Base-by-base conservation (phyloP, 2,329 filamentous ascomycete species). In the Dothistroma pini region DNA sequence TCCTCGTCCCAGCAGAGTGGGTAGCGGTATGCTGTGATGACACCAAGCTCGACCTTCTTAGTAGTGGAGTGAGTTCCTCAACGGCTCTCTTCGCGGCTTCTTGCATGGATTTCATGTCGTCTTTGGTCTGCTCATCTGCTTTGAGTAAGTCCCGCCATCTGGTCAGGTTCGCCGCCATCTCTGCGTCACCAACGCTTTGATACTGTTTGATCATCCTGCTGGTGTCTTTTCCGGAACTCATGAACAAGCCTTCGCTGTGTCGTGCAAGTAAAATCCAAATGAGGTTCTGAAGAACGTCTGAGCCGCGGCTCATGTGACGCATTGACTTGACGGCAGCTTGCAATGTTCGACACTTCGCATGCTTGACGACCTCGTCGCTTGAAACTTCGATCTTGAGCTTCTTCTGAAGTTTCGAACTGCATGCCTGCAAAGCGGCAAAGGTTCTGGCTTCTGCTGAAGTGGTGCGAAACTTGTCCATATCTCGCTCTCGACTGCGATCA, bases 191-290 rank as follows among this genome's bases (percentile, higher is more conserved):
- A 31, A 63, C 58, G 49, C 22, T 50, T 21, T 61, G 56, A 32
- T 65, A 69, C 55, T 65, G 65, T 58, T 70, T 72, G 54, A 74
- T 70, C 72, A 74, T 73, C 48, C 72, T 60, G 16, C 65, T 72
- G 7, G 72, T 73, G 54, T 74, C 72, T 54, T 70, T 73, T 16
- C 72, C 72, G 4, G 68, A 65, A 58, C 69, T 71, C 50, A 74
- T 66, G 53, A 68, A 74, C 29, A 73, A 32, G 1, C 65, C 69
- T 2, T 69, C 64, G 25, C 59, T 62, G 16, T 62, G 34, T 6
- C 49, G 38, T 5, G 69, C 68, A 31, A 74, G 63, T 54, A 71
- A 49, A 10, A 74, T 63, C 72, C 72, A 74, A 21, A 70, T 63
- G 4, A 70, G 59, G 41, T 74, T 70, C 62, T 74, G 72, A 41